Evolutionary conservation across 306 rosid genomes (phyloP).

Genomic region (Casuarina cunninghamiana): DNA sequence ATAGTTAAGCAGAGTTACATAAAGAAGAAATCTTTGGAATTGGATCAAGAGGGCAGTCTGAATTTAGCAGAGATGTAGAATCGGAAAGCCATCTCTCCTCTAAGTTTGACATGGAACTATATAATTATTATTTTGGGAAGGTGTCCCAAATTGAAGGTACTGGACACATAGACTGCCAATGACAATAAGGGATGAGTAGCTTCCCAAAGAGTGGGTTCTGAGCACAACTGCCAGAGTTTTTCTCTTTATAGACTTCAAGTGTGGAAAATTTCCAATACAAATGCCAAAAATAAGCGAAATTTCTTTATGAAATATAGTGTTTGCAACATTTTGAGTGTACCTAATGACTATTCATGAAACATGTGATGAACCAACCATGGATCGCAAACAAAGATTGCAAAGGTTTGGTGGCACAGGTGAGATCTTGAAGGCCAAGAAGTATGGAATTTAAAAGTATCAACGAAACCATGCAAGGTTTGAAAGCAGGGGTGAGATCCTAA

Average conservation of each 20-base stretch:
- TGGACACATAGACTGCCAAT: neutral
- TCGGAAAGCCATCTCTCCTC: neutral
- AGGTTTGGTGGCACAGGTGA: too few species aligned
- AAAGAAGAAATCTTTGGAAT: too few species aligned
- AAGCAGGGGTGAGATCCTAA: neutral
- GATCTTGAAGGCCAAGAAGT: neutral
- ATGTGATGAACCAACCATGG: neutral
- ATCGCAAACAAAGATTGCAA: neutral
- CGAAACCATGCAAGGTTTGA: constrained; percentile 1
- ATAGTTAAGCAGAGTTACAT: neutral
- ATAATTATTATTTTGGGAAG: neutral
- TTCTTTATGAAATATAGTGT: neutral
- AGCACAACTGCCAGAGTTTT: neutral
- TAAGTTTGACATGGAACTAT: neutral
- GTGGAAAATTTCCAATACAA: neutral
- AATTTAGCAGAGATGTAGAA: neutral
- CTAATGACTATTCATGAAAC: neutral
- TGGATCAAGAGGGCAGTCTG: neutral
- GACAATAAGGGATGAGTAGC: neutral
- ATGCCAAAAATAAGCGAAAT: neutral
- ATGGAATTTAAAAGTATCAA: neutral
- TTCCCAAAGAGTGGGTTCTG: neutral
- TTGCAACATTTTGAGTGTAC: neutral
- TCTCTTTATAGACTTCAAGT: neutral
- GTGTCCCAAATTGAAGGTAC: neutral